Base-by-base conservation (phyloP, 1,139 yeast species). In the Taiozyma onychis region DNA sequence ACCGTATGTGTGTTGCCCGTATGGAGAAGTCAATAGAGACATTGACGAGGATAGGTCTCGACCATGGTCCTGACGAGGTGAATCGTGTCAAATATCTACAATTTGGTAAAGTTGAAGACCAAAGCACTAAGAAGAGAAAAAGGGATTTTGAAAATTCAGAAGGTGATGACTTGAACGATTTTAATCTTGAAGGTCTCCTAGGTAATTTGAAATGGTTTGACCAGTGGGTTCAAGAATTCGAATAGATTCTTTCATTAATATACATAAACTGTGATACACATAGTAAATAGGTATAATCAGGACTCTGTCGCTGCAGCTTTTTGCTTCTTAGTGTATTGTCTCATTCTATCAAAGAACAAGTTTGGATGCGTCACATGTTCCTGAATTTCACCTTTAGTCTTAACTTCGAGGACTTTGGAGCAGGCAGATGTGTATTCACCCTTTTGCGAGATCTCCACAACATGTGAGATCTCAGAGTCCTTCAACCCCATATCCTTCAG, bases 401-500 rank as follows among this genome's bases (percentile, higher is more conserved):
- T 75, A 42, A 81, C 69, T 62, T 91, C 98, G 67, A 88, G 88
- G 3, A 89, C 97, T 60, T 88, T 77, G 0, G 97, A 87, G 65
- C 97, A 91, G 0, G 98, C 98, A 41, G 83, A 76, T 34, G 95
- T 90, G 66, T 80, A 90, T 56, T 85, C 87, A 37, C 81, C 79
- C 49, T 78, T 78, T 44, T 74, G 73, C 44, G 86, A 85, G 49
- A 85, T 81, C 51, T 85, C 89, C 45, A 83, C 59, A 6, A 91
- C 82, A 34, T 78, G 76, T 51, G 79, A 77, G 47, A 88, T 70
- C 48, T 81, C 85, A 48, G 76, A 76, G 52, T 87, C 93, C 8
- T 71, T 74, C 44, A 93, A 73, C 0, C 95, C 95, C 85, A 90
- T 80, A 21, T 74, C 77, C 30, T 67, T 65, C 56, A 93, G 72